Base-by-base conservation (phyloP, 805 yeast species). In the Alloascoidea africana region DNA sequence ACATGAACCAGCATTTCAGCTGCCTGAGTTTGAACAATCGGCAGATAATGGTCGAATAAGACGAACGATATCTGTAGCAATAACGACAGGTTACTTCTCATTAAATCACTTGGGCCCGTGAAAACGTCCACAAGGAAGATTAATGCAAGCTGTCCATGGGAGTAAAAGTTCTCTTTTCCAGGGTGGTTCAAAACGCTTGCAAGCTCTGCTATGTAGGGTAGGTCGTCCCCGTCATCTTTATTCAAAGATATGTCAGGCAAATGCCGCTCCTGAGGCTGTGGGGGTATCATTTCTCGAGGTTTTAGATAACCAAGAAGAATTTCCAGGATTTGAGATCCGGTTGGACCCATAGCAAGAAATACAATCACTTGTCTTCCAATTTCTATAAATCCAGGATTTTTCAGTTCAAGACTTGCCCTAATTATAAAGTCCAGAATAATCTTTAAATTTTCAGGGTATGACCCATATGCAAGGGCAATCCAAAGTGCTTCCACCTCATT, bases 401-500 rank as follows among this genome's bases (percentile, higher is more conserved):
- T 70, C 37, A 79, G 65, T 32, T 74, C 73, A 39, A 87, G 59
- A 30, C 94, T 76, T 27, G 76, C 72, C 16, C 65, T 66, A 34
- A 83, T 62, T 34, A 85, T 62, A 50, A 75, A 91, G 34, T 76
- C 80, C 49, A 84, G 57, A 15, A 85, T 80, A 1, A 72, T 75
- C 34, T 74, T 74, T 15, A 78, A 76, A 48, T 89, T 86, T n/a
- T 61, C 65, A 18, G 70, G 66, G 18, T 71, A 67, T n/a, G 70
- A 67, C 3, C 80, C 83, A 36, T 70, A 73, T 1, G 93, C 95
- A n/a, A 91, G 61, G 0, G 96, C 89, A 3, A 83, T 85, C 99
- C 99, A 91, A 16, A 91, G 56, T 0, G 94, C 94, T 53, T 87
- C 96, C 6, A 91, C 84, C 47, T 86, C 97, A 47, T 79, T 80